Conservation (phyloP, 345 rosid species). For the Linum trigynum region DNA sequence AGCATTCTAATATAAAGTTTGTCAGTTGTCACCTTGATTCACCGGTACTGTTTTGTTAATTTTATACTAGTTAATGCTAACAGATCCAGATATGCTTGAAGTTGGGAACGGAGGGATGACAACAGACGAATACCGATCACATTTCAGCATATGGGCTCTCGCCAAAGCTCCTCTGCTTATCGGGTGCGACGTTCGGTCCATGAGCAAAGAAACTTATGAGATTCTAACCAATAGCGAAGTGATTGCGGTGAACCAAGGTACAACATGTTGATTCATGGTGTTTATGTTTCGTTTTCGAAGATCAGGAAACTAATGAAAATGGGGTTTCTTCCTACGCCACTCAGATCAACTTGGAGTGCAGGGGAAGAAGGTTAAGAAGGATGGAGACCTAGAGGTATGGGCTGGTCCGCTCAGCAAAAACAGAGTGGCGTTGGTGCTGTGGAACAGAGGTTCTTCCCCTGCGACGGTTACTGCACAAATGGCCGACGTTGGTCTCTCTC, state of each 20-base stretch:
- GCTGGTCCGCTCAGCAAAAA: slow-evolving; percentile 23
- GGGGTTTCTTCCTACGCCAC: too few relatives aligned
- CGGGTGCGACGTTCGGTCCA: slow-evolving; percentile 72
- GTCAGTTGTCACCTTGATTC: too few relatives aligned
- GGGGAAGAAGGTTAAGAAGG: slow-evolving; percentile 41
- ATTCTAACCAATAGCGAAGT: slow-evolving; percentile 65
- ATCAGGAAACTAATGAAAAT: too few relatives aligned
- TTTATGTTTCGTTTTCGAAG: too few relatives aligned
- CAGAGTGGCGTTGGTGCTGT: slow-evolving; percentile 17
- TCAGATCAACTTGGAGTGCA: slow-evolving; percentile 37
- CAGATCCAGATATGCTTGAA: slow-evolving; percentile 48
- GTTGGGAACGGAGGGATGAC: slow-evolving; percentile 29
- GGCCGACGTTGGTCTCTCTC: slow-evolving; percentile 20
- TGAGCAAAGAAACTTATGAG: slow-evolving; percentile 48
- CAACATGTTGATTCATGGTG: too few relatives aligned
- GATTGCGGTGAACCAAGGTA: slow-evolving; percentile 79
- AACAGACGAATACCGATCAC: slow-evolving; percentile 22
- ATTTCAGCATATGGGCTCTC: slow-evolving; percentile 28
- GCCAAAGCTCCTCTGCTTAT: slow-evolving; percentile 46
- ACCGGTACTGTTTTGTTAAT: too few relatives aligned
- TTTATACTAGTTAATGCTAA: too few relatives aligned
- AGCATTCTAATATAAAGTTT: too few relatives aligned
- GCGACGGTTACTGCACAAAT: slow-evolving; percentile 16
- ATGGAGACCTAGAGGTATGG: slow-evolving; percentile 36
- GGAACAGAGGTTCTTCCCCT: slow-evolving; percentile 18